Conservation (phyloP, 805 yeast species). For the Candida ponderosae region DNA sequence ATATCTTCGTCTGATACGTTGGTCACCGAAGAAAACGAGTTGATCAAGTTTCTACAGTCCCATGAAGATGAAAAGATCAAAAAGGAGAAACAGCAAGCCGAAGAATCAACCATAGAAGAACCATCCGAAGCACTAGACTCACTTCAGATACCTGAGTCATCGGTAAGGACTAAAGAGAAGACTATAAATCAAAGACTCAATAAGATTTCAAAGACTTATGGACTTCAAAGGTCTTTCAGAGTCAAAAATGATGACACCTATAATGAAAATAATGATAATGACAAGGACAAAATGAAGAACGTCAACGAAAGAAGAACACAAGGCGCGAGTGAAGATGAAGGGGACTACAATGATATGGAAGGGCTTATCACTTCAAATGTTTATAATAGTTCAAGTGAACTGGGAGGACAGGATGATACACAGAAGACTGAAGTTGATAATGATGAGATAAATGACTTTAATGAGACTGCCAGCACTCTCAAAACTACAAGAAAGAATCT, state of each 20-base stretch:
- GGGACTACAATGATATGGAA: too few relatives aligned
- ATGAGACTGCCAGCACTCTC: not conserved
- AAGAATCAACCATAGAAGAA: not conserved
- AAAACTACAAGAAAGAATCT: conserved; percentile 1
- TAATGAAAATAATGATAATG: conserved; percentile 8
- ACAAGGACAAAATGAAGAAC: conserved; percentile 5
- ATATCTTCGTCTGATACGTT: not conserved
- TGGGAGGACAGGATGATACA: too few relatives aligned
- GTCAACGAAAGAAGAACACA: too few relatives aligned
- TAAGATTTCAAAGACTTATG: conserved; percentile 18
- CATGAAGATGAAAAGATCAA: conserved; percentile 1
- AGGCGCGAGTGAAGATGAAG: too few relatives aligned
- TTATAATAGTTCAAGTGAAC: too few relatives aligned
- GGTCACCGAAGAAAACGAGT: conserved; percentile 3
- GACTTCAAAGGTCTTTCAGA: conserved; percentile 19
- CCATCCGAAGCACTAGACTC: not conserved
- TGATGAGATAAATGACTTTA: not conserved
- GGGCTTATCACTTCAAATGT: too few relatives aligned
- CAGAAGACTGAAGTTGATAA: not conserved
- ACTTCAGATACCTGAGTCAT: too few relatives aligned
- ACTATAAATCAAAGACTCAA: too few relatives aligned
- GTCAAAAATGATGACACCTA: too few relatives aligned
- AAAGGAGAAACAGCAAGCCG: conserved; percentile 1
- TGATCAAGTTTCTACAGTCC: conserved; percentile 8
- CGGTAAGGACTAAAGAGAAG: too few relatives aligned